Base-by-base conservation (phyloP, 164 flowering plant genomes). In the Liriodendron chinense region DNA sequence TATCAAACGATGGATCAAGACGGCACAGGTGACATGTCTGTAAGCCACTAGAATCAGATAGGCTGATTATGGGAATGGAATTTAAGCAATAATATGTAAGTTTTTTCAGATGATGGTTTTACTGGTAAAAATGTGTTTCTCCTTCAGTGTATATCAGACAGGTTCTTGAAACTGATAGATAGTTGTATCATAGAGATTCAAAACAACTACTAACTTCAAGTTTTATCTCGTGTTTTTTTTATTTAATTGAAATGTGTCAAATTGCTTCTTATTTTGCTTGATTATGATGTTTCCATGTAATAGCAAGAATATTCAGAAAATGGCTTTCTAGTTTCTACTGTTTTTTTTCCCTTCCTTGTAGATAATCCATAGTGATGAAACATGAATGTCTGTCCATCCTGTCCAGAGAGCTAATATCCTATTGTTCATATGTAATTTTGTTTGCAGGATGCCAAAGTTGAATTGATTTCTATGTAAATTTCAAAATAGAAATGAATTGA, bases 41-140 rank as follows among this genome's bases (percentile, higher is more conserved):
- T 7, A 26, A 66, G n/a, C 7, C 28, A 18, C 20, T 65, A 50
- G n/a, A 74, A 69, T 71, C 43, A 65, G 48, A 20, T 50, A 53
- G 70, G 67, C 34, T 78, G 77, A 48, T 53, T 56, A 63, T 74
- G 21, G 69, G 7, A 53, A 68, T 26, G 25, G 13, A 53, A 72
- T 67, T 67, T 59, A 68, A 66, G 21, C 21, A 24, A 77, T 76
- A 50, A 76, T 8, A 64, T 22, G 26, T 21, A 4, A 21, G 23
- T 64, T 24, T 64, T 64, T 12, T 0, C 64, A 18, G 64, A 61
- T n/a, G 64, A 16, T n/a, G 23, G 14, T 47, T 75, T 69, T 22
- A 20, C 63, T 25, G 43, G 47, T 61, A n/a, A 50, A 59, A 26
- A 18, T 70, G 26, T 78, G 22, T 77, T 24, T 26, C 34, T 25